Conservation (phyloP, 2,329 filamentous ascomycete species). For the Juglanconis oblonga region DNA sequence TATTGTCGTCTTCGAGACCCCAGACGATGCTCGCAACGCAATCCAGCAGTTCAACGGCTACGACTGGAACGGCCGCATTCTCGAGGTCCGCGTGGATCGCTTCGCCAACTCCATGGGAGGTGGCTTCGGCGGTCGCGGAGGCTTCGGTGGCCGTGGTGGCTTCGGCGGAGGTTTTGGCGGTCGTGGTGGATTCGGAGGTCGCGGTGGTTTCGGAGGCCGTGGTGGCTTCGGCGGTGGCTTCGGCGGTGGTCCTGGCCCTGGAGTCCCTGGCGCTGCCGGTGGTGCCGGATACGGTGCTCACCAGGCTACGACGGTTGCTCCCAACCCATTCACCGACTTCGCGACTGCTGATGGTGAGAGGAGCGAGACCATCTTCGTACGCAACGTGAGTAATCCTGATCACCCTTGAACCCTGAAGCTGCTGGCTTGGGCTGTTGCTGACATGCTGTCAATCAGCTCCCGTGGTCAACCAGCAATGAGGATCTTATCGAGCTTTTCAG, state of each 20-base stretch:
- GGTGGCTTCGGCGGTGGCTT: slow-evolving; percentile 42
- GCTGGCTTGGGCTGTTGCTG: slow-evolving; percentile 6
- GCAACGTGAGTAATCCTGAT: slow-evolving; percentile 68
- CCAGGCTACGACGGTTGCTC: slow-evolving; percentile 47
- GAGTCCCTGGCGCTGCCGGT: slow-evolving; percentile 35
- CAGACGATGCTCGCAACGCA: slow-evolving; percentile 91
- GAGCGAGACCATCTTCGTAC: slow-evolving; percentile 85
- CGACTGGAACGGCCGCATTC: slow-evolving; percentile 90
- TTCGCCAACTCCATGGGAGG: slow-evolving; percentile 65
- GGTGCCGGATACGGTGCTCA: slow-evolving; percentile 48
- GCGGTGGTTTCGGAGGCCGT: slow-evolving; percentile 39
- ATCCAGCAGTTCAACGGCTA: slow-evolving; percentile 98
- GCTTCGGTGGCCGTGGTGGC: slow-evolving; percentile 53
- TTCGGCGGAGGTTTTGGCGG: slow-evolving; percentile 55
- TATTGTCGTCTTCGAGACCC: slow-evolving; percentile 90
- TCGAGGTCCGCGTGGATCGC: slow-evolving; percentile 95
- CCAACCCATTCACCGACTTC: slow-evolving; percentile 92
- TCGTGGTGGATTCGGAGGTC: slow-evolving; percentile 45
- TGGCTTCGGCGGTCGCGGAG: slow-evolving; percentile 57
- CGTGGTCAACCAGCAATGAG: slow-evolving; percentile 98
- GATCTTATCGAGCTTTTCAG: slow-evolving; percentile 95
- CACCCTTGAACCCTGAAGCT: background rate
- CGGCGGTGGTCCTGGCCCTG: slow-evolving; percentile 42
- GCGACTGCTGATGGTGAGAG: slow-evolving; percentile 84
- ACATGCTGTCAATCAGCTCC: slow-evolving; percentile 58